Percentiles rank a stretch among this genome's conserved stretches.
Evolutionary conservation across 1,284 basidiomycete species (phyloP).

Genomic region (Pyrrhoderma lamaoense): DNA sequence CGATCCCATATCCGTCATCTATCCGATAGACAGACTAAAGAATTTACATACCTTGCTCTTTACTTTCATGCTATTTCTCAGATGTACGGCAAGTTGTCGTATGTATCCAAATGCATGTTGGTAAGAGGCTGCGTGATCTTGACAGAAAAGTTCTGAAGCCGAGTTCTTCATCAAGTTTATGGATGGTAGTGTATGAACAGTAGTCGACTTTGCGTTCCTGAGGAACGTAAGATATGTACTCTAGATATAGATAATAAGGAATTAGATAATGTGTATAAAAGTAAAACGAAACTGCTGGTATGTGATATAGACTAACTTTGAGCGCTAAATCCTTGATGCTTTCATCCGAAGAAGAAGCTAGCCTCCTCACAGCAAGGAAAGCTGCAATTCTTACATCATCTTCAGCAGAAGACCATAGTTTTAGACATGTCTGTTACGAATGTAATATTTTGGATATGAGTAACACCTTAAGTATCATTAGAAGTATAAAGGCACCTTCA

Average conservation of each 20-base stretch:
- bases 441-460: too few relatives aligned
- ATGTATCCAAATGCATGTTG: constrained; percentile 97
- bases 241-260: constrained; percentile 31
- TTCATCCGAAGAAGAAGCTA: constrained; percentile 77
- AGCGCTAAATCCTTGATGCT: constrained; percentile 81
- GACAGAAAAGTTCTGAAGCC: constrained; percentile 84
- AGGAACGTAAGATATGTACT: constrained; percentile 83
- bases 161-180: constrained; percentile 99
- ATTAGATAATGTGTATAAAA: constrained; percentile 18
- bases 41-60: constrained; percentile 62
- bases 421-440: constrained; percentile 59
- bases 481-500: constrained; percentile 53
- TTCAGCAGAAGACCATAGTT: constrained; percentile 75
- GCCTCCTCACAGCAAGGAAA: constrained; percentile 79
- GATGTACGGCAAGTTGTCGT: constrained; percentile 89
- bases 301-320: too few relatives aligned
- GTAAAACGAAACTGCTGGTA: not conserved
- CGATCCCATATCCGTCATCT: not conserved
- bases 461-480: not conserved
- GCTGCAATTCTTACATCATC: constrained; percentile 85
- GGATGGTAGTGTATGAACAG: constrained; percentile 81
- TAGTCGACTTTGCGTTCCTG: constrained; percentile 77
- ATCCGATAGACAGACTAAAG: constrained; percentile 19
- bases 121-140: constrained; percentile 72
- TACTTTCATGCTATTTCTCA: constrained; percentile 87